Percentiles rank a stretch among this genome's conserved stretches.
These are phyloP conservation scores for Phytophthora podocarpi DNA, from an alignment of 352 stramenopile species.

Conservation along the genomic window DNA sequence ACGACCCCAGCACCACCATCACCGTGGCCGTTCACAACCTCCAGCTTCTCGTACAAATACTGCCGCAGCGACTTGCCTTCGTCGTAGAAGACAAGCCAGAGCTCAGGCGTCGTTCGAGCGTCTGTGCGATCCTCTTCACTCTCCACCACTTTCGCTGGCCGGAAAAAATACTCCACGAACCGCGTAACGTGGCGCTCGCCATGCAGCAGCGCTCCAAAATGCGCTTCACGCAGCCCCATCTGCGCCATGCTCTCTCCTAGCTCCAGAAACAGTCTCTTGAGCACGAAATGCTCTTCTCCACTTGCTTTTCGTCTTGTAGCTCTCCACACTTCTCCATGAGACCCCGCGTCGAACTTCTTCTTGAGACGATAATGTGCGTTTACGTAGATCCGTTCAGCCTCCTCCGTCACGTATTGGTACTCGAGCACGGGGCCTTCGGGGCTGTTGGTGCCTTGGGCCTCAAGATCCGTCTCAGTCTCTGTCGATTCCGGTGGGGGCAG, in stretches of 20 bases:
- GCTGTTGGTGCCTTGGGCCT: neutral
- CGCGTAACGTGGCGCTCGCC: slow-evolving; percentile 69
- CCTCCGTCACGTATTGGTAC: slow-evolving; percentile 66
- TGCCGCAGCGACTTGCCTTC: slow-evolving; percentile 88
- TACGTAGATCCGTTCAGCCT: slow-evolving; percentile 69
- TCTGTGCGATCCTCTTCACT: slow-evolving; percentile 12
- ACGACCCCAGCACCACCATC: slow-evolving; percentile 44
- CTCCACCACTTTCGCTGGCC: slow-evolving; percentile 28
- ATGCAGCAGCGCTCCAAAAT: slow-evolving; percentile 70
- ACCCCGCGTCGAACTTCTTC: slow-evolving; percentile 84
- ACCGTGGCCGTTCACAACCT: slow-evolving; percentile 32
- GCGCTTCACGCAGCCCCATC: slow-evolving; percentile 83
- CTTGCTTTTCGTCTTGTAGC: slow-evolving; percentile 36
- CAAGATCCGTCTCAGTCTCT: neutral
- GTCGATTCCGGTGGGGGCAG: slow-evolving; percentile 17
- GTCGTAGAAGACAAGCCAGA: slow-evolving; percentile 92
- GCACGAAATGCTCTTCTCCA: slow-evolving; percentile 66
- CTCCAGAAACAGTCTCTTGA: slow-evolving; percentile 88
- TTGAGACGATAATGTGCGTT: slow-evolving; percentile 78
- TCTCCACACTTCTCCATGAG: slow-evolving; percentile 86
- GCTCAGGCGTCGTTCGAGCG: slow-evolving; percentile 43
- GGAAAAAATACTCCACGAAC: slow-evolving; percentile 92
- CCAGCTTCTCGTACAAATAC: slow-evolving; percentile 82
- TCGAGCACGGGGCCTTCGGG: slow-evolving; percentile 66
- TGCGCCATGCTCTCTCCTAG: slow-evolving; percentile 63